Percentiles rank a stretch among this genome's conserved stretches.
Conservation (phyloP, 75 land plant genomes). For the Picea sitchensis region DNA sequence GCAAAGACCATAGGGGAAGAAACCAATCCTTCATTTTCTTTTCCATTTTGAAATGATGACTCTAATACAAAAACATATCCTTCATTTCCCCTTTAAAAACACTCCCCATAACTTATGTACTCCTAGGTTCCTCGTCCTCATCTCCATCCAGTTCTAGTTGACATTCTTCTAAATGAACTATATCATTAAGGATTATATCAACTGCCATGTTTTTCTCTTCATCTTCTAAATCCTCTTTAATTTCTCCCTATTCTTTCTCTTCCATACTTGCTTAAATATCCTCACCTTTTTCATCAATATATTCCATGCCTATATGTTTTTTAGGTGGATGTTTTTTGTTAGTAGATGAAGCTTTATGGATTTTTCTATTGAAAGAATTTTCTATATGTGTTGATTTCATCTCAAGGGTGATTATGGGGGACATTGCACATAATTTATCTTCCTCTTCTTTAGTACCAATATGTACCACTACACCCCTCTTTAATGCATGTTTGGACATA, state of each 20-base stretch:
- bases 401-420: conserved; percentile 25
- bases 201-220: conserved; percentile 52
- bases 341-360: conserved; percentile 32
- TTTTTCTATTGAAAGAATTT: conserved; percentile 23
- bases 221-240: conserved; percentile 66
- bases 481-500: conserved; percentile 80
- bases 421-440: conserved; percentile 32
- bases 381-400: conserved; percentile 17
- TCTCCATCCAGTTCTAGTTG: conserved; percentile 33
- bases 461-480: conserved; percentile 42
- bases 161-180: conserved; percentile 51
- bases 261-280: conserved; percentile 60
- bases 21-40: conserved; percentile 16
- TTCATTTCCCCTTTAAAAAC: conserved; percentile 29
- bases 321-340: conserved; percentile 24
- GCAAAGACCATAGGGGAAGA: conserved; percentile 43
- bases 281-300: conserved; percentile 63
- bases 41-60: conserved; percentile 57
- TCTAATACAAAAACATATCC: conserved; percentile 57
- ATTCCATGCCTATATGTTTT: conserved; percentile 19
- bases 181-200: conserved; percentile 21
- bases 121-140: conserved; percentile 24
- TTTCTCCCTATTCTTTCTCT: conserved; percentile 73
- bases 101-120: conserved; percentile 21
- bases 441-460: conserved; percentile 52